Conservation (phyloP, 306 rosid genomes). For the Hylodesmum podocarpum region DNA sequence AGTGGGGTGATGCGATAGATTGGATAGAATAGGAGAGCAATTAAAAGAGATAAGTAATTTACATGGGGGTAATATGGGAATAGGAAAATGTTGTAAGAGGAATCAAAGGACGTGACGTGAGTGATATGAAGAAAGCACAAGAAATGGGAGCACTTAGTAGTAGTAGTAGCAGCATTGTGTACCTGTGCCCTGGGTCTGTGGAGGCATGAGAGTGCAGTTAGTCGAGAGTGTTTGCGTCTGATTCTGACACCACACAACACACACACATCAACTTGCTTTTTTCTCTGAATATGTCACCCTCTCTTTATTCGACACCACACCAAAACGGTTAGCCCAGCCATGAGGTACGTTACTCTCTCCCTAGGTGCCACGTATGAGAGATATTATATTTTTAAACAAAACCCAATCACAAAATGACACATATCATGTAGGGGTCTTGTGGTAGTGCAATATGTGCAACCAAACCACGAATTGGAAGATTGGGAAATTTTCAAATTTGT, state of each 20-base stretch:
- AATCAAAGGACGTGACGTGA: conserved; percentile 18
- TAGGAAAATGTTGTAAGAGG: conserved; percentile 1
- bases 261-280: neutral
- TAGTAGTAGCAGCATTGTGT: too few relatives aligned
- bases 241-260: conserved; percentile 7
- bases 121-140: conserved; percentile 29
- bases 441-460: neutral
- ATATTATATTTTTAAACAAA: neutral
- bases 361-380: conserved; percentile 13
- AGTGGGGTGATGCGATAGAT: too few relatives aligned
- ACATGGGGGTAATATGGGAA: conserved; percentile 5
- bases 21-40: neutral
- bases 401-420: neutral
- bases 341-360: neutral
- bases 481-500: neutral
- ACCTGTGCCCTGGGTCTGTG: neutral
- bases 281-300: neutral
- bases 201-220: conserved; percentile 5
- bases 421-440: neutral
- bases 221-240: conserved; percentile 11
- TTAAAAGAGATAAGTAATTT: neutral
- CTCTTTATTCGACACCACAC: conserved; percentile 19
- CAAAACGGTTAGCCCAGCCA: conserved; percentile 16
- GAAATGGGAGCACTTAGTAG: neutral
- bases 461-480: too few relatives aligned